Evolutionary conservation across 805 yeast species (phyloP), one percentile per base, ranked within the genome.

Genomic region (Schizosaccharomyces japonicus): DNA sequence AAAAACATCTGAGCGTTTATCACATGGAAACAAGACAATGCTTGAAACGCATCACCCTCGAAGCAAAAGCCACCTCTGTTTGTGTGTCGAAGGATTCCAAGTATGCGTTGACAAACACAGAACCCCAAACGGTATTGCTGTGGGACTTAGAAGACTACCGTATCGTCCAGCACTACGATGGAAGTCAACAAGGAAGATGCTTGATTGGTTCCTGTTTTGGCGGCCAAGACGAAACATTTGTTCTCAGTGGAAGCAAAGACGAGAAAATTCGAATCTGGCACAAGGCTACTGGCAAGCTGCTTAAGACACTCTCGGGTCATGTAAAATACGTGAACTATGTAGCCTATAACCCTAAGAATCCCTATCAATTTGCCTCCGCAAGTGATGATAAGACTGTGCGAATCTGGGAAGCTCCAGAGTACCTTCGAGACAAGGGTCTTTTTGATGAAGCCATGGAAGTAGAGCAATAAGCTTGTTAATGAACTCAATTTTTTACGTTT

Each of bases 161-260:
- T 1, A 57, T 83, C 17, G 68, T 72, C 27, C 73, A 74, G 49
- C 80, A 74, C 54, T 78, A 71, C 51, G 64, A 73, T 44, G 94
- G 94, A 1, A 81, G 78, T 56, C 69, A 70, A 49, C 93, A 80
- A 58, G 70, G 72, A 27, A 69, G 75, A 25, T 77, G 67, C 55
- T 74, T 83, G 33, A 73, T 85, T 19, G 66, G 93, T 45, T 76
- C 92, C 1, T 70, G 82, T 53, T 76, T 83, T 57, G 92, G 93
- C 0, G 77, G 77, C 44, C 68, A 69, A 49, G 68, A 73, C 50
- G 87, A 80, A 53, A 75, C 76, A 52, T 64, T 80, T 47, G 71
- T 82, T 0, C 63, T 78, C n/a, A 73, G 83, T 53, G 94, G 95
- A 0, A 74, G 85, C 42, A 92, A 80, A 56, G 92, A 84, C 59